These are phyloP conservation scores for Volvox carteri DNA, from an alignment of 163 green algal species.

Conservation along the genomic window DNA sequence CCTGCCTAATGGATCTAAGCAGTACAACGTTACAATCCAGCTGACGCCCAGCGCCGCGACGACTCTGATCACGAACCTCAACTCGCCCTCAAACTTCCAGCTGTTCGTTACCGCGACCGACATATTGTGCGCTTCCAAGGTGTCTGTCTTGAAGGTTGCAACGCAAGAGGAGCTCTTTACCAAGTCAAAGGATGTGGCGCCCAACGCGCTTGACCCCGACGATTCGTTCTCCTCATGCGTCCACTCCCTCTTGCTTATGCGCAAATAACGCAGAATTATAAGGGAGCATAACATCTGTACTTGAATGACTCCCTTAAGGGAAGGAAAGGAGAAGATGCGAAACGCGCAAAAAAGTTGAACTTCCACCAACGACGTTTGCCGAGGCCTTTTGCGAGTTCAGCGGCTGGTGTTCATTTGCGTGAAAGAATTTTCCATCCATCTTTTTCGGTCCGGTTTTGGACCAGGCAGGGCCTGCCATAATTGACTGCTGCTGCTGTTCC, in stretches of 20 bases:
- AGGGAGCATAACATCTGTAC: no score
- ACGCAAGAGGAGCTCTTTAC: constrained; percentile 43
- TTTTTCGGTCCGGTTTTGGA: no score
- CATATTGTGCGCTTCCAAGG: constrained; percentile 8
- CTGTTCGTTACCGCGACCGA: constrained; percentile 39
- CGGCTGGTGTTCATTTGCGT: no score
- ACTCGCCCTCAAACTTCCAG: constrained; percentile 8
- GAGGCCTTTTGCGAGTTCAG: no score
- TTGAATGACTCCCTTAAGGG: no score
- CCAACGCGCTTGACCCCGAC: constrained; percentile 14
- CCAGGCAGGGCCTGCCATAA: no score
- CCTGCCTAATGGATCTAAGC: neutral
- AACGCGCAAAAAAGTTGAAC: no score
- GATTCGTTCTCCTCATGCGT: constrained; percentile 33
- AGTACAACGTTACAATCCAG: constrained; percentile 43
- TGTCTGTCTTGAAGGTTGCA: constrained; percentile 1
- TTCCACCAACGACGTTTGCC: no score
- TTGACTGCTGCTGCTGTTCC: no score
- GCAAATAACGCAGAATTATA: no score
- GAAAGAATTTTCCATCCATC: no score
- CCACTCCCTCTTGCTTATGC: constrained; percentile 7
- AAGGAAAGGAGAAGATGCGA: no score
- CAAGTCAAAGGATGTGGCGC: neutral
- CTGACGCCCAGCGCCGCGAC: neutral
- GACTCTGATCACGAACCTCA: neutral